Evolutionary conservation across 371 early-diverging fungal species (phyloP), one percentile per base, ranked within the genome.

Genomic region (Thermomucor indicae-seudaticae): DNA sequence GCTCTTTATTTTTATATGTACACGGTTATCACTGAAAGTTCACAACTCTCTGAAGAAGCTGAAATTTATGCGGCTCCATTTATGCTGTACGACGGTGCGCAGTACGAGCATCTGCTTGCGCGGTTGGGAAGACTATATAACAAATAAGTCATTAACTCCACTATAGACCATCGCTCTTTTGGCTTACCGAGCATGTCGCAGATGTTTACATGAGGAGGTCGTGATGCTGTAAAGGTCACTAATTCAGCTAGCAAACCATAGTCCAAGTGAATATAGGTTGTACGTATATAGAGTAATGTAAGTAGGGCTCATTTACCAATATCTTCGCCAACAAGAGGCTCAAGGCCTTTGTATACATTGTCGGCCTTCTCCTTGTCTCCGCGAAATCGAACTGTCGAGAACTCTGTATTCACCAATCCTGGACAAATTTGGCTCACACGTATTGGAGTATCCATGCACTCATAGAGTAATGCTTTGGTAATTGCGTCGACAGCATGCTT

Each of bases 361-460:
- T 86, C 88, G 0, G 94, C 93, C 59, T 77, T 84, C n/a, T 62
- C 56, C 60, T 84, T 81, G 60, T 95, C 91, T 0, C 95, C 95
- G 20, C 64, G 50, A 69, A 89, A 94, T 14, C 96, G 78, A 16
- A 96, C 79, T 8, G 88, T 72, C 14, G 90, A 89, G 78, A 95
- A 96, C 61, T 96, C 95, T 0, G 95, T 96, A 64, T 96, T 88
- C 0, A 92, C 94, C 78, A 90, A 64, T 32, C 91, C 90, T 35
- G 91, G 90, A 30, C 72, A 74, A 28, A 91, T 84, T 51, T 81
- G 79, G 6, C 83, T 83, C 12, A 91, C 85, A n/a, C 82, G 70
- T 34, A 96, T 81, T 0, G 86, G 83, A 8, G 90, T 85, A 27
- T 75, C 65, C 24, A 91, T 78, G 10, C 92, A 80, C 59, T 96